Conservation (phyloP, 306 rosid species). For the Citrullus mucosospermus region DNA sequence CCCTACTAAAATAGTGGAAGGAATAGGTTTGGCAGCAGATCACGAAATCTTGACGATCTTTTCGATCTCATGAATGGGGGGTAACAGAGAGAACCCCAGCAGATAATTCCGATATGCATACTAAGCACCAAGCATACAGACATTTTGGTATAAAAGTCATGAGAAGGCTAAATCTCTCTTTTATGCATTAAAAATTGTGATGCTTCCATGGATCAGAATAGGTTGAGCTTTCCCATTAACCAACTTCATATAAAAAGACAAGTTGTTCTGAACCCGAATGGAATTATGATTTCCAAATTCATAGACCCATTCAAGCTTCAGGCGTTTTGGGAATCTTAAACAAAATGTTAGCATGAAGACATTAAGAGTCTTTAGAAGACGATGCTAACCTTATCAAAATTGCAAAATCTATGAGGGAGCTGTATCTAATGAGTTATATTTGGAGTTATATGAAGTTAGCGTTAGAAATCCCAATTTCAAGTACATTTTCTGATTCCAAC, state of each 20-base stretch:
- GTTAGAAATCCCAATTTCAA: not conserved
- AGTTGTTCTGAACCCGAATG: not conserved
- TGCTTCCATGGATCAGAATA: not conserved
- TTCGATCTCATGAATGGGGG: no score
- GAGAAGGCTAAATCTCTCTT: not conserved
- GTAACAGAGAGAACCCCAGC: not conserved
- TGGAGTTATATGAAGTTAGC: not conserved
- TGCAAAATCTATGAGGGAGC: not conserved
- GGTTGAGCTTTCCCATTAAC: not conserved
- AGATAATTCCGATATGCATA: not conserved
- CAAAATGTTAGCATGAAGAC: not conserved
- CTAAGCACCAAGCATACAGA: not conserved
- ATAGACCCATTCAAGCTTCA: not conserved
- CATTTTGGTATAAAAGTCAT: not conserved
- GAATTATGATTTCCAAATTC: not conserved
- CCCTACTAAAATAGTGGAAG: no score
- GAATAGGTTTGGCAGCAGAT: no score
- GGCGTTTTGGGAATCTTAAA: not conserved
- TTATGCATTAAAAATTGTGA: not conserved
- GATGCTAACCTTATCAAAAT: not conserved
- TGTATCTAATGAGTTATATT: not conserved
- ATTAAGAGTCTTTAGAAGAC: not conserved
- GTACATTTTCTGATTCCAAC: not conserved
- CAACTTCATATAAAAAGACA: not conserved
- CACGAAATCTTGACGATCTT: no score